Percentiles rank a stretch among this genome's conserved stretches.
phyloP scores from a whole-genome alignment of 768 basidiomycete genomes.

The Suillus sp. region DNA sequence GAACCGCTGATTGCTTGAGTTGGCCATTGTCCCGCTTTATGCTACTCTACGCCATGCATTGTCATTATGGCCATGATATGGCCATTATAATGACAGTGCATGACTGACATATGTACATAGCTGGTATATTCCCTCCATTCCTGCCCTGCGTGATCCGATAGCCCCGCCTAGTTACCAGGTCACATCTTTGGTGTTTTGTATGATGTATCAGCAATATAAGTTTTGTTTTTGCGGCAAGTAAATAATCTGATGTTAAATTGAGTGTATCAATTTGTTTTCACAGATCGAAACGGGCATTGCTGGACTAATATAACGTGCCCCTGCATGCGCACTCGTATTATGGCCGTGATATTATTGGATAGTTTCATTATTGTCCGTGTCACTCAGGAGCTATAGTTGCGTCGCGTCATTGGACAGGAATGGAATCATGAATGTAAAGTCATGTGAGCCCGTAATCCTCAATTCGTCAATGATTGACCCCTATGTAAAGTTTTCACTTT shows the following conservation, averaged over 20 bases:
- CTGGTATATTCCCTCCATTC: not conserved
- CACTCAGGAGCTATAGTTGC: too few species aligned
- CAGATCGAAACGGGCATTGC: not conserved
- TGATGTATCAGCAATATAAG: not conserved
- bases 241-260: not conserved
- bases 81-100: not conserved
- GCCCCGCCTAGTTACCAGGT: not conserved
- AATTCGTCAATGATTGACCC: slow-evolving; percentile 7
- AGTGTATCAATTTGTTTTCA: not conserved
- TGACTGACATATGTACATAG: not conserved
- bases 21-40: not conserved
- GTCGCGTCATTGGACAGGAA: not conserved
- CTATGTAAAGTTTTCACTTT: not conserved
- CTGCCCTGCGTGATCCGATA: not conserved
- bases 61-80: not conserved
- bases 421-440: not conserved
- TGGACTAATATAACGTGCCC: not conserved
- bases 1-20: slow-evolving; percentile 50
- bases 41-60: not conserved
- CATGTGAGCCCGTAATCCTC: not conserved
- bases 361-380: too few species aligned
- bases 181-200: not conserved
- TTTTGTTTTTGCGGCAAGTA: not conserved
- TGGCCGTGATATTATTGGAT: too few species aligned
- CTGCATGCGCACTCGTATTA: not conserved